phyloP scores from a whole-genome alignment of 371 early-diverging fungal genomes.

The Mortierella sp. region DNA sequence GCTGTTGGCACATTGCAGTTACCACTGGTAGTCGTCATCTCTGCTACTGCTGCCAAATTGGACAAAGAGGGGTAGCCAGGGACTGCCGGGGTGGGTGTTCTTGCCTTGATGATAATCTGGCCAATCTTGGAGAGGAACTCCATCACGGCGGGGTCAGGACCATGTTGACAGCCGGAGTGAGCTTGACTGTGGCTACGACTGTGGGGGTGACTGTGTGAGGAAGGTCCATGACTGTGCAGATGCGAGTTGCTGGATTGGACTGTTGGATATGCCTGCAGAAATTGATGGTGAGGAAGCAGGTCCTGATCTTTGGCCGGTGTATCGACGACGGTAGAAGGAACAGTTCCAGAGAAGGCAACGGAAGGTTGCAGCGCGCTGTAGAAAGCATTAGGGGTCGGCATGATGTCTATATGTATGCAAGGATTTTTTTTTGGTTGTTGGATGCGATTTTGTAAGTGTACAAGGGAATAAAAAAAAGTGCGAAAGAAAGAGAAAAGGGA shows the following conservation, averaged over 20 bases:
- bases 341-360: constrained; percentile 18
- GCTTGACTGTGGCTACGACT: constrained; percentile 11
- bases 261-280: constrained; percentile 8
- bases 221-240: constrained; percentile 1
- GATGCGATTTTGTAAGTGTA: neutral
- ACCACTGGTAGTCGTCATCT: neutral
- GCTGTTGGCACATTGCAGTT: neutral
- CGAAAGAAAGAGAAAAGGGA: neutral
- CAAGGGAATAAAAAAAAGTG: neutral
- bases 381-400: constrained; percentile 38
- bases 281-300: constrained; percentile 5
- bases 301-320: constrained; percentile 10
- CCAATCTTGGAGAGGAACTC: constrained; percentile 57
- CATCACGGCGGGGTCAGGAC: constrained; percentile 50
- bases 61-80: neutral
- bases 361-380: constrained; percentile 28
- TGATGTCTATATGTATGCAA: constrained; percentile 24
- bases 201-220: constrained; percentile 5
- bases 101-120: constrained; percentile 51
- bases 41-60: neutral
- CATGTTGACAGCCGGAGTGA: constrained; percentile 3
- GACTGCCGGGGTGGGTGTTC: constrained; percentile 29
- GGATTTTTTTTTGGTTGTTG: neutral
- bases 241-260: constrained; percentile 10
- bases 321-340: constrained; percentile 12